Conservation (phyloP, 805 yeast species). For the Kazachstania taianensis region DNA sequence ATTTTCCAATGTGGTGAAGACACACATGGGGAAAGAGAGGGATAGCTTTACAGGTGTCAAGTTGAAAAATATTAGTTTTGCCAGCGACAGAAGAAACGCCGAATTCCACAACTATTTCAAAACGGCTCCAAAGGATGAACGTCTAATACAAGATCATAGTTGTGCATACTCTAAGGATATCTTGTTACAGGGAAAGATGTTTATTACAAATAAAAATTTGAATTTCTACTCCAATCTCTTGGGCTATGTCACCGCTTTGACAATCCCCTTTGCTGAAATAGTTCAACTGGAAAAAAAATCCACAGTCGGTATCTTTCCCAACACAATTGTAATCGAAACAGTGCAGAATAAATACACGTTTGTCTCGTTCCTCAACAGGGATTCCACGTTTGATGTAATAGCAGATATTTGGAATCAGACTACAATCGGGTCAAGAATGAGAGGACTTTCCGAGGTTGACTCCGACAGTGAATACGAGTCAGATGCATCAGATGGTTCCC, state of each 20-base stretch:
- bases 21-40: neutral
- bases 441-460: neutral
- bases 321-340: constrained; percentile 55
- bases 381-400: constrained; percentile 39
- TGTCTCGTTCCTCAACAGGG: constrained; percentile 58
- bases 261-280: constrained; percentile 51
- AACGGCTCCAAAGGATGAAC: constrained; percentile 32
- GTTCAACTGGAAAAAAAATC: constrained; percentile 53
- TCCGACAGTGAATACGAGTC: constrained; percentile 22
- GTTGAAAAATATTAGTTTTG: constrained; percentile 21
- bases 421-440: constrained; percentile 16
- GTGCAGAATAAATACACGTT: constrained; percentile 52
- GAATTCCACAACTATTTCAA: constrained; percentile 54
- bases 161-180: constrained; percentile 63
- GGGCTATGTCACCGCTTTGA: constrained; percentile 53
- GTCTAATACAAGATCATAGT: constrained; percentile 48
- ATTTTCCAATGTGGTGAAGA: constrained; percentile 2
- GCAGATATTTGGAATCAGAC: constrained; percentile 51
- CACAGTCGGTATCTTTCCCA: constrained; percentile 61
- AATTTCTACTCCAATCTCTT: constrained; percentile 59
- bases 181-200: constrained; percentile 56
- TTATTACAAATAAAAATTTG: constrained; percentile 43
- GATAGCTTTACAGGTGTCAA: neutral
- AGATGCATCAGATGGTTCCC: constrained; percentile 7
- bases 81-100: constrained; percentile 42